Evolutionary conservation across 2,329 filamentous ascomycete species (phyloP).

Genomic region (Laburnicola sp.): DNA sequence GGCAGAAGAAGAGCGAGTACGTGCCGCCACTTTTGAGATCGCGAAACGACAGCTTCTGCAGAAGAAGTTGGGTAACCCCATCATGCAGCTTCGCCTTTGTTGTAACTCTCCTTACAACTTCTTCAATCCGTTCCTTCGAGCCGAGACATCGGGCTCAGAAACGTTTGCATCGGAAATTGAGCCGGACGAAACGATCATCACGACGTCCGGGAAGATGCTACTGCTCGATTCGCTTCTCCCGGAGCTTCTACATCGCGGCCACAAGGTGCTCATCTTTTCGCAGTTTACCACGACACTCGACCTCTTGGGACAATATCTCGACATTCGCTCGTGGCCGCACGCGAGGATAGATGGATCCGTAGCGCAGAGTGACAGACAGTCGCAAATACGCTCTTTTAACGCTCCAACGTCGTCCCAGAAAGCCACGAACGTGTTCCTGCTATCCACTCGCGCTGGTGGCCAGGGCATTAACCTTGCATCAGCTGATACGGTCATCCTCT

Average conservation of each 20-base stretch:
- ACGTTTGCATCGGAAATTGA: constrained; percentile 52
- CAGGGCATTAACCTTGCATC: constrained; percentile 93
- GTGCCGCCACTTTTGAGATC: constrained; percentile 69
- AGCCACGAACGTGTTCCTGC: constrained; percentile 72
- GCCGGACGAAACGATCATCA: constrained; percentile 78
- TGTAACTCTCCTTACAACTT: constrained; percentile 97
- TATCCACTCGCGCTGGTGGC: constrained; percentile 88
- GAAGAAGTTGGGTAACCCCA: constrained; percentile 90
- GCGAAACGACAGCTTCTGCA: constrained; percentile 85
- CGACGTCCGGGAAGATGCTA: constrained; percentile 92
- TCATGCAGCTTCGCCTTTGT: constrained; percentile 87
- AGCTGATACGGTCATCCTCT: constrained; percentile 90
- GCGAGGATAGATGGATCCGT: constrained; percentile 93
- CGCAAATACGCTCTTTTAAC: constrained; percentile 56
- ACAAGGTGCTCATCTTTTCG: constrained; percentile 94
- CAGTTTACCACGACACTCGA: constrained; percentile 96
- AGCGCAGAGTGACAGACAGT: constrained; percentile 62
- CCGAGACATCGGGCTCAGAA: constrained; percentile 55
- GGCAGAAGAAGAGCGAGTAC: constrained; percentile 64
- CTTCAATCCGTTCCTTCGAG: constrained; percentile 75
- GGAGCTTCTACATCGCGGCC: constrained; percentile 69
- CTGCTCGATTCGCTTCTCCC: constrained; percentile 85
- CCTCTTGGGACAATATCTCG: constrained; percentile 84
- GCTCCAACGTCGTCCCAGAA: constrained; percentile 33
- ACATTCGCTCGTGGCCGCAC: constrained; percentile 75